phyloP scores from a whole-genome alignment of 805 yeast genomes.

The Metschnikowia dekortorum region DNA sequence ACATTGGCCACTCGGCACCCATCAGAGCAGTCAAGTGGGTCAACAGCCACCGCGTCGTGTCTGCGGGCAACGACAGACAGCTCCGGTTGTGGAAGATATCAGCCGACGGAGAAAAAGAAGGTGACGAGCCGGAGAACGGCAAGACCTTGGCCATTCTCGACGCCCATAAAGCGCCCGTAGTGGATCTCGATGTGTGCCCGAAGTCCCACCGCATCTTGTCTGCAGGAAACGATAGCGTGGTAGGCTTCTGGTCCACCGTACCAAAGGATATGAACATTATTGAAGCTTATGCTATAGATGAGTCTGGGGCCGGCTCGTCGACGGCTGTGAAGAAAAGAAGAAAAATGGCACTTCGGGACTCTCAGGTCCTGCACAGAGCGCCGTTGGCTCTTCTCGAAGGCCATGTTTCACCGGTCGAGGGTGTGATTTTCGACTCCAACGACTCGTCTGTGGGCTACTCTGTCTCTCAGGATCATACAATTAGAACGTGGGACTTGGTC shows the following conservation, averaged over 20 bases:
- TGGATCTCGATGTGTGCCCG: constrained; percentile 58
- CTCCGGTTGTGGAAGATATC: constrained; percentile 79
- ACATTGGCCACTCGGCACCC: constrained; percentile 85
- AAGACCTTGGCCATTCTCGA: constrained; percentile 79
- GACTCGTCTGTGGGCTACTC: constrained; percentile 87
- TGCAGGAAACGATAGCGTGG: constrained; percentile 73
- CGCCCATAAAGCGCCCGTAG: constrained; percentile 90
- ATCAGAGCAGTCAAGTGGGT: constrained; percentile 80
- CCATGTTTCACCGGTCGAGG: constrained; percentile 86
- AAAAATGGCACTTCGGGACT: constrained; percentile 71
- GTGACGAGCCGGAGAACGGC: constrained; percentile 51
- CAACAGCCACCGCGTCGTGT: constrained; percentile 66
- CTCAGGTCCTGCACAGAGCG: constrained; percentile 72
- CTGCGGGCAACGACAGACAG: constrained; percentile 87
- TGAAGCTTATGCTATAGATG: constrained; percentile 13
- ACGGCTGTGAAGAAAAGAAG: constrained; percentile 87
- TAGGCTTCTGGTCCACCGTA: constrained; percentile 87
- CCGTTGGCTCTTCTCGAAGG: constrained; percentile 77
- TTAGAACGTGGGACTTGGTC: constrained; percentile 94
- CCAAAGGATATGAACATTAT: constrained; percentile 72
- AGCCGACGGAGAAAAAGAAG: constrained; percentile 21
- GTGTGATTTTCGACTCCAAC: constrained; percentile 63
- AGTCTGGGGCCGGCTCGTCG: constrained; percentile 37
- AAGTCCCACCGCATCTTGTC: constrained; percentile 64
- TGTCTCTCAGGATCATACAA: constrained; percentile 91